Base-by-base conservation (phyloP, 202 grass and related monocot species). In the Zoysia matrella region DNA sequence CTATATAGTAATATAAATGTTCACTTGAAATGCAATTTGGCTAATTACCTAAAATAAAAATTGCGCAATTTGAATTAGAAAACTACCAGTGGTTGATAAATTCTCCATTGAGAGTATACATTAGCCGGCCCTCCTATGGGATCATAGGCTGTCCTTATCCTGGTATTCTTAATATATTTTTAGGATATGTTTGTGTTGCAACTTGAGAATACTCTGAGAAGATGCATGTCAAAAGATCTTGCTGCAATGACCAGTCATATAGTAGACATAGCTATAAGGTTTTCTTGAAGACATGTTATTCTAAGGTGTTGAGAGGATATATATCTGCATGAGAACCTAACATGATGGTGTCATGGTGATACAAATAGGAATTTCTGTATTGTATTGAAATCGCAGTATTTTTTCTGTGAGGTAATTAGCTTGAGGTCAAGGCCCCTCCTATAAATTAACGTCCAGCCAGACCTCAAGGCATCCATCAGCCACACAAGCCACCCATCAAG, bases 371-470 rank as follows among this genome's bases (percentile, higher is more conserved):
- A 5, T 1, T 47, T 69, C 44, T 15, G 16, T 57, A 57, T 16
- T 16, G 6, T 16, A 16, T 1, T n/a, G 12, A n/a, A 22, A 22
- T 22, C 0, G 22, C 22, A 22, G 22, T 22, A 22, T 22, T 22
- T 22, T 22, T 22, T 22, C 22, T 22, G 22, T 22, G 22, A 22
- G 22, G 22, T 22, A 22, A 22, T 22, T 22, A 22, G 22, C 22
- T 22, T 22, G 22, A 22, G n/a, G 22, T 76, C 77, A 76, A 69
- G 78, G 42, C 74, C 65, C 6, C 60, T 69, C 14, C 65, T 85
- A 85, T 89, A 89, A 77, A 89, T 89, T 72, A 81, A 58, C 73
- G 4, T 14, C 82, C 46, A 43, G 43, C 53, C 12, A 69, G 43
- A 7, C 42, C 51, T 69, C 46, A 49, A 48, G 45, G 71, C 80